Evolutionary conservation across 1,284 basidiomycete genomes (phyloP), one percentile per base, ranked within the genome.

Genomic region (Stygiomarasmius scandens): DNA sequence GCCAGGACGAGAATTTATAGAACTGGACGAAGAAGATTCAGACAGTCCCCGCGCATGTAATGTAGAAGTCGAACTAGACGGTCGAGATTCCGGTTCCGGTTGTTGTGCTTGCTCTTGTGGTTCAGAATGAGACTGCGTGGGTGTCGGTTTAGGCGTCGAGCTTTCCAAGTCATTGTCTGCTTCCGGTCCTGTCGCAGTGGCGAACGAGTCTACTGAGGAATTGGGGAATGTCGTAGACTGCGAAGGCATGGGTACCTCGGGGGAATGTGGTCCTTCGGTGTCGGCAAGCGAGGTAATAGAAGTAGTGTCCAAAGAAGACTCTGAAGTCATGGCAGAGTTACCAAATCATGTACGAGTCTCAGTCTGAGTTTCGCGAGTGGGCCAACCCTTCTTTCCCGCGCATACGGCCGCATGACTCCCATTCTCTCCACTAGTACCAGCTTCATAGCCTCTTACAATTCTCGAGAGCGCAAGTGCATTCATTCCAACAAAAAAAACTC

Each of bases 151-250:
- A n/a, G 29, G 12, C 29, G 38, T n/a, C 16, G 38, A 16, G 6
- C 8, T n/a, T 19, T 41, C 38, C 16, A n/a, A 9, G 6, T n/a
- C 16, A 16, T 19, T 19, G 8, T 41, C 38, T 41, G 38, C 16
- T 16, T 57, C 55, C 4, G 49, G 23, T 41, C 29, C 29, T 6
- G 44, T 48, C 25, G 52, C 55, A 12, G 55, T 52, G 6, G 55
- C 52, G 43, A 52, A 57, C 45, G 55, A 52, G 49, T 50, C 52
- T 9, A 48, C 49, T n/a, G 55, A 52, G 19, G 55, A 52, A 29
- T 44, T 47, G 34, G 50, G 27, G 0, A 49, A 19, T 9, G 55
- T 47, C 24, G n/a, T n/a, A n/a, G n/a, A n/a, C n/a, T n/a, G n/a
- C n/a, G 50, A 47, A 20, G 55, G 49, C 44, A 41, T 41, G 16